Percentiles rank a stretch among this genome's conserved stretches.
Conservation (phyloP, 768 basidiomycete genomes). For the Clitopilus passeckerianus region DNA sequence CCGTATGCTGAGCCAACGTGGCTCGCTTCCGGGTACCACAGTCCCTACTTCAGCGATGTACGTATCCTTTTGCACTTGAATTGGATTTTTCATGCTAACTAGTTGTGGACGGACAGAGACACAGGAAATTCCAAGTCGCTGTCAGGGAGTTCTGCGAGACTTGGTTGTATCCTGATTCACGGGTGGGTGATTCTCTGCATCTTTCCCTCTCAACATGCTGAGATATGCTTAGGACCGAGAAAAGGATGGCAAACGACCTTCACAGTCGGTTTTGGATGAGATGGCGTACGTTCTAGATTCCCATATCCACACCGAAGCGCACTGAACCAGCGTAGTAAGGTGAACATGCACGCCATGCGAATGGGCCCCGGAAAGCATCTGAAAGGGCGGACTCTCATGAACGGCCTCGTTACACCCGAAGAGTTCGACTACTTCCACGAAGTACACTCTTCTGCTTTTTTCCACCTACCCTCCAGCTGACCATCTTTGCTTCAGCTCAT, state of each 20-base stretch:
- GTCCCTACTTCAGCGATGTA: slow-evolving; percentile 74
- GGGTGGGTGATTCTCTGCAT: slow-evolving; percentile 12
- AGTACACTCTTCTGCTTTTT: slow-evolving; percentile 22
- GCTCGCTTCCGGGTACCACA: slow-evolving; percentile 59
- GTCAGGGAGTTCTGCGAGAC: slow-evolving; percentile 68
- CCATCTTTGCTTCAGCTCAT: slow-evolving; percentile 46
- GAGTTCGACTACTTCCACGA: slow-evolving; percentile 92
- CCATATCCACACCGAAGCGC: slow-evolving; percentile 47
- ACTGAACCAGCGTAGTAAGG: slow-evolving; percentile 39
- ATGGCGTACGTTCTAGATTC: slow-evolving; percentile 72
- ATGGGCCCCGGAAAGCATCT: slow-evolving; percentile 94
- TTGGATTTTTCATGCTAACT: neutral
- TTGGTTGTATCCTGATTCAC: slow-evolving; percentile 45
- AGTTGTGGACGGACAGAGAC: slow-evolving; percentile 31
- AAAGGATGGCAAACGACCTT: slow-evolving; percentile 83
- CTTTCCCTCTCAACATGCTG: neutral
- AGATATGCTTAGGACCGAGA: slow-evolving; percentile 54
- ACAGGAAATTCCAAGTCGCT: slow-evolving; percentile 49
- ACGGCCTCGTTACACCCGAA: slow-evolving; percentile 78
- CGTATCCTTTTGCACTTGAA: slow-evolving; percentile 12
- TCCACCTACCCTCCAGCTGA: slow-evolving; percentile 1
- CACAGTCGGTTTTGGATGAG: slow-evolving; percentile 71
- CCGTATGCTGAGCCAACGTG: slow-evolving; percentile 82
- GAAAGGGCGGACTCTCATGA: slow-evolving; percentile 75
- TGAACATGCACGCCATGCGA: slow-evolving; percentile 86